Percentiles rank a stretch among this genome's conserved stretches.
These are phyloP conservation scores for Phytopythium mirpurense DNA, from an alignment of 352 stramenopile genomes.

Conservation along the genomic window DNA sequence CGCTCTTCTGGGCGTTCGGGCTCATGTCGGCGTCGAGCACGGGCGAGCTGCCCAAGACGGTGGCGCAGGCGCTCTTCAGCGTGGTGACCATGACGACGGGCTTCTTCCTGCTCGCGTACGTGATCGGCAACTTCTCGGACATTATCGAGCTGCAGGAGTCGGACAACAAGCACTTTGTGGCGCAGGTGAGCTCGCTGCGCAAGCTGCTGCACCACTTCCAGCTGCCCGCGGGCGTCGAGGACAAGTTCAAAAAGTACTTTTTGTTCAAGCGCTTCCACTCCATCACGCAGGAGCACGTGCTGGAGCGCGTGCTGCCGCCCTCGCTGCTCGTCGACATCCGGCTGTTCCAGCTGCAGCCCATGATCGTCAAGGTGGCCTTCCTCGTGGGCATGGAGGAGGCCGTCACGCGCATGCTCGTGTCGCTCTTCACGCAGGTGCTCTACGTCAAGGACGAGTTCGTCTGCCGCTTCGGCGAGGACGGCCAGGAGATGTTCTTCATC, in stretches of 20 bases:
- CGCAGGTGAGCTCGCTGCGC: constrained; percentile 33
- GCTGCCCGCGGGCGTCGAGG: constrained; percentile 23
- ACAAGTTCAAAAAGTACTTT: constrained; percentile 40
- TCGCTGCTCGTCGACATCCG: constrained; percentile 51
- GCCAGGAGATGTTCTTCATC: constrained; percentile 54
- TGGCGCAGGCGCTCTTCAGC: constrained; percentile 26
- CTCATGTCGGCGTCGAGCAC: constrained; percentile 35
- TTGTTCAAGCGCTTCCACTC: constrained; percentile 50
- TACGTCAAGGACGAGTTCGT: constrained; percentile 34
- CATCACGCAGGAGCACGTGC: constrained; percentile 42
- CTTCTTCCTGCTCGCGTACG: constrained; percentile 37
- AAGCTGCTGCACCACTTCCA: constrained; percentile 36
- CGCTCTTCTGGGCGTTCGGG: constrained; percentile 38
- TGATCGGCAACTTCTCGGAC: constrained; percentile 39
- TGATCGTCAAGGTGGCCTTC: constrained; percentile 55
- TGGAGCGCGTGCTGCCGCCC: constrained; percentile 37
- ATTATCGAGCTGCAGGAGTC: constrained; percentile 37
- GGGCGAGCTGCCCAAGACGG: constrained; percentile 26
- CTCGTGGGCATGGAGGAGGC: constrained; percentile 32
- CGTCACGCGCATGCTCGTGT: constrained; percentile 49
- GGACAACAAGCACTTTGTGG: constrained; percentile 43
- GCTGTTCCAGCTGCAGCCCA: constrained; percentile 35
- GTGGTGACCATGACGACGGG: constrained; percentile 28
- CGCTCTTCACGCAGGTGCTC: constrained; percentile 41
- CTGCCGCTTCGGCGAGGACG: constrained; percentile 37